A percentile compares a stretch with the other conserved stretches of the same genome.
phyloP scores from a whole-genome alignment of 1,284 basidiomycete species.

The Puccinia horiana region DNA sequence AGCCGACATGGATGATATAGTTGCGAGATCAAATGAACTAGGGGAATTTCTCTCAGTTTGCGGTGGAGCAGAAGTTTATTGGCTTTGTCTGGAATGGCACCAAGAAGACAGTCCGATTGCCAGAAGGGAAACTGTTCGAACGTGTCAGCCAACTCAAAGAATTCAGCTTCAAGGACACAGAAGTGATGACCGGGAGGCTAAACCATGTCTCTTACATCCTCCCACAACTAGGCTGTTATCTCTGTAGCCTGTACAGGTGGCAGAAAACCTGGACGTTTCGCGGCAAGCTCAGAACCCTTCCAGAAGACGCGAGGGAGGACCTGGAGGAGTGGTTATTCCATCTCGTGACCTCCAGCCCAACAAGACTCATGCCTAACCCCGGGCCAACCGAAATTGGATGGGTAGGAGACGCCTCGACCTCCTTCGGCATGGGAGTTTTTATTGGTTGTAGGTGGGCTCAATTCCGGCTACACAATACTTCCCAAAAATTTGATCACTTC shows the following conservation, averaged over 20 bases:
- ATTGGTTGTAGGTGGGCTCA: not conserved
- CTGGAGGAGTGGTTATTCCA: not conserved
- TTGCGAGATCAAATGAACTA: not conserved
- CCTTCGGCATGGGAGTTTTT: not conserved
- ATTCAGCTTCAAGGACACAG: not conserved
- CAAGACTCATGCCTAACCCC: not conserved
- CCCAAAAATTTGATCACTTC: not conserved
- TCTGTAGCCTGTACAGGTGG: not conserved
- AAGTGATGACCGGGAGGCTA: not conserved
- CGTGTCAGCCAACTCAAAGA: not conserved
- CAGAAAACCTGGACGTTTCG: not conserved
- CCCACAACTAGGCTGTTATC: conserved; percentile 1
- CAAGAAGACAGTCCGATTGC: not conserved
- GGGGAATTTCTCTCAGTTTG: not conserved
- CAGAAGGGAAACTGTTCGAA: not conserved
- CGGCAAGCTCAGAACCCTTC: not conserved
- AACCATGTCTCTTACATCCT: too few relatives aligned
- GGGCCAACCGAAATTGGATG: not conserved
- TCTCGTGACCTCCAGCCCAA: not conserved
- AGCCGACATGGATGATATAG: not conserved
- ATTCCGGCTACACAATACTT: not conserved
- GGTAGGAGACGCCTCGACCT: not conserved
- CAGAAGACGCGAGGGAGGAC: not conserved
- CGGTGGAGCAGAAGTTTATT: not conserved
- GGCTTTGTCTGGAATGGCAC: conserved; percentile 1